Percentiles rank a stretch among this genome's conserved stretches.
Conservation (phyloP, 192 early-diverging fungal genomes). For the Coemansia sp. region DNA sequence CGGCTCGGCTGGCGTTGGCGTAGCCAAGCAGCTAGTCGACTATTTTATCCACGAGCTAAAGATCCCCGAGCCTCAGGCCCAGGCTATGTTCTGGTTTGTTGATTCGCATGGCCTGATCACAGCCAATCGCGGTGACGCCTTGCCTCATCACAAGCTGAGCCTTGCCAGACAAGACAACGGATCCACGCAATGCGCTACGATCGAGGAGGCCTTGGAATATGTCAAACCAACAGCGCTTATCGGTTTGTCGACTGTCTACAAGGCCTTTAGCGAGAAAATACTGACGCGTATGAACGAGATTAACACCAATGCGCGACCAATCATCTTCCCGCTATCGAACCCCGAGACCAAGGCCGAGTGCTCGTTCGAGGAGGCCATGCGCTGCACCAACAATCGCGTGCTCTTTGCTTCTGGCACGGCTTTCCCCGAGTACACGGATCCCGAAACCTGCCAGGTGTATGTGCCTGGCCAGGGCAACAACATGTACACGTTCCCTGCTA, state of each 20-base stretch:
- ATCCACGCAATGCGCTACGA: conserved; percentile 68
- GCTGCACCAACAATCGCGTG: conserved; percentile 76
- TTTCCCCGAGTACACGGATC: conserved; percentile 74
- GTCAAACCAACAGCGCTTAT: conserved; percentile 89
- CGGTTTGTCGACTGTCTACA: conserved; percentile 77
- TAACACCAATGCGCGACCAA: conserved; percentile 62
- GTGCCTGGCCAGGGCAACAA: conserved; percentile 89
- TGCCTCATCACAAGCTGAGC: conserved; percentile 79
- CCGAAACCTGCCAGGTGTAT: conserved; percentile 43
- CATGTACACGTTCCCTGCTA: conserved; percentile 96
- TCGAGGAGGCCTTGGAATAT: conserved; percentile 77
- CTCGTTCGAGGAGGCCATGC: conserved; percentile 89
- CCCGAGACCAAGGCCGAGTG: conserved; percentile 90
- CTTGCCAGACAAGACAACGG: conserved; percentile 87
- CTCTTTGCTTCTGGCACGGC: conserved; percentile 93
- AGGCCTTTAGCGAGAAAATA: conserved; percentile 72
- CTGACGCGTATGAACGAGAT: conserved; percentile 72
- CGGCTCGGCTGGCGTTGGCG: conserved; percentile 92
- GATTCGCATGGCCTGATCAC: conserved; percentile 94
- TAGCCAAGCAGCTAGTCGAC: conserved; percentile 85
- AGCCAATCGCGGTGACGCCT: conserved; percentile 77
- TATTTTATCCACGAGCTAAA: conserved; percentile 75
- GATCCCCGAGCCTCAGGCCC: conserved; percentile 65
- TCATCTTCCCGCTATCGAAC: conserved; percentile 89
- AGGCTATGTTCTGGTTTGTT: conserved; percentile 72